Evolutionary conservation across 371 early-diverging fungal genomes (phyloP), one percentile per base, ranked within the genome.

Genomic region (Gilbertella persicaria): DNA sequence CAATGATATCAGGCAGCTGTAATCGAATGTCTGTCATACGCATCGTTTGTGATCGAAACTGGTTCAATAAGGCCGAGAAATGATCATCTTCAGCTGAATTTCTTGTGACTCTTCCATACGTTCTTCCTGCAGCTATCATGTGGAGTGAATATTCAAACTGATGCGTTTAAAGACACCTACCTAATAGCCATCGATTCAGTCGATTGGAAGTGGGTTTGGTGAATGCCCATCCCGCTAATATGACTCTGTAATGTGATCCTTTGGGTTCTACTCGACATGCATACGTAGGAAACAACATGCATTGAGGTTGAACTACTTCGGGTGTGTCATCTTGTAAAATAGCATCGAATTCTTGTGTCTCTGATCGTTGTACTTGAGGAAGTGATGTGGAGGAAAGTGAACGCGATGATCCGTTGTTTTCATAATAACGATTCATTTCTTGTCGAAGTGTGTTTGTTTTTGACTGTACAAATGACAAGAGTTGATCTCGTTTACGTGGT

Each of bases 281-380:
- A 52, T 75, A 75, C 13, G 72, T 69, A 12, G 75, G 75, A 37
- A 71, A 71, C 0, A 75, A 29, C 50, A 75, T 62, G 29, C 75
- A 75, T 19, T 75, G 68, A 5, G 69, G 63, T 12, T 69, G 66
- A 13, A 60, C 46, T 7, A 39, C 44, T 23, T 69, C 69, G 14
- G 55, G 53, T 17, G 48, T 26, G 12, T 41, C 16, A 28, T 38
- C 50, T 28, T 47, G 40, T 17, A 65, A 36, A 33, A 68, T 55
- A 5, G 62, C 66, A 21, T 67, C 50, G 26, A 70, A 51, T 29
- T 60, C 40, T 39, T 67, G 30, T 29, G 64, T 47, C 17, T 62
- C 57, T 29, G 57, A 49, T 26, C 62, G 51, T 21, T 50, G 39
- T 5, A 59, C 29, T 41, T 47, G 21, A 37, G 9, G 13, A 41